A percentile compares a stretch with the other conserved stretches of the same genome.
phyloP scores from a whole-genome alignment of 495 filamentous ascomycete species.

The Aspergillus baeticus region DNA sequence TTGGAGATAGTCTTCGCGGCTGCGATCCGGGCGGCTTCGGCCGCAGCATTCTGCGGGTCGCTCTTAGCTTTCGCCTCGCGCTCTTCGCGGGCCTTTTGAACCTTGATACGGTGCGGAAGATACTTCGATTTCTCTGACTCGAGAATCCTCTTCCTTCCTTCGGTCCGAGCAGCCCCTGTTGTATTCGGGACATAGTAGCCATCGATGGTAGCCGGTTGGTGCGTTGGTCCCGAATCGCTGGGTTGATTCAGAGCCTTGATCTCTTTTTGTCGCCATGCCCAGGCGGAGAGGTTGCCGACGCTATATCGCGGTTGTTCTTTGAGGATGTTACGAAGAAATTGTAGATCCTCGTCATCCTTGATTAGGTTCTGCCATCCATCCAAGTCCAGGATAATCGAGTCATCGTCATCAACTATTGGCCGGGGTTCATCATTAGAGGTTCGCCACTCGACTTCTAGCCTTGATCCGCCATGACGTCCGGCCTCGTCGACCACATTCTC shows the following conservation, averaged over 20 bases:
- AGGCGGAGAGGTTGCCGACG: constrained; percentile 67
- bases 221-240: constrained; percentile 51
- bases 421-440: constrained; percentile 59
- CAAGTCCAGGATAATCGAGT: constrained; percentile 62
- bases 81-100: constrained; percentile 85
- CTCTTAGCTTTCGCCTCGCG: constrained; percentile 77
- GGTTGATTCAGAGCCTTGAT: constrained; percentile 77
- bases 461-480: constrained; percentile 28
- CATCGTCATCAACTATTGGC: constrained; percentile 69
- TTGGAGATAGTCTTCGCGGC: constrained; percentile 77
- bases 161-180: constrained; percentile 83
- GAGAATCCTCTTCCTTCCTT: constrained; percentile 89
- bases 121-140: constrained; percentile 98
- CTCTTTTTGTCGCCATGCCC: constrained; percentile 89
- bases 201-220: constrained; percentile 60
- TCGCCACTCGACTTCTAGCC: constrained; percentile 55
- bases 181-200: constrained; percentile 89
- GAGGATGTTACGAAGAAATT: constrained; percentile 53
- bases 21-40: constrained; percentile 70
- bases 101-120: constrained; percentile 93
- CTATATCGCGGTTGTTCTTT: constrained; percentile 44
- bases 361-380: constrained; percentile 76
- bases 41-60: constrained; percentile 62
- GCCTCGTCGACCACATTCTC: constrained; percentile 6
- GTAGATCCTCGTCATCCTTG: constrained; percentile 79